Evolutionary conservation across 2,329 filamentous ascomycete genomes (phyloP).

Genomic region (Monilinia aucupariae): DNA sequence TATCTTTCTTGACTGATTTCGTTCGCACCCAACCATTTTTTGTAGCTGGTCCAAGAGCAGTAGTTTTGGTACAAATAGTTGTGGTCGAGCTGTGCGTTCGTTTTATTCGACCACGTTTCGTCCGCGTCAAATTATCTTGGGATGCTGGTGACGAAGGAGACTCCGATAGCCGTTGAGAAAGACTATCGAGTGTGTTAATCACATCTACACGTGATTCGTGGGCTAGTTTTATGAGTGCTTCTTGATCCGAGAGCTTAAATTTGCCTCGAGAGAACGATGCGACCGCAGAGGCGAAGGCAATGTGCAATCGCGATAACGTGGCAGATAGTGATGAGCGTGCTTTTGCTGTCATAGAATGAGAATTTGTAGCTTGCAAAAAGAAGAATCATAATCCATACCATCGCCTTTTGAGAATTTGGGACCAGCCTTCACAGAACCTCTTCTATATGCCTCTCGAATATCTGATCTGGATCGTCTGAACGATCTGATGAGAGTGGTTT

Average conservation of each 20-base stretch:
- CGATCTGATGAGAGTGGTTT: constrained; percentile 38
- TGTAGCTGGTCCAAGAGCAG: constrained; percentile 27
- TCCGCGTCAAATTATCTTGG: neutral
- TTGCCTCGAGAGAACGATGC: constrained; percentile 36
- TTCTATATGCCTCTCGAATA: constrained; percentile 42
- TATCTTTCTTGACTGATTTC: constrained; percentile 3
- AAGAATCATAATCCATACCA: constrained; percentile 36
- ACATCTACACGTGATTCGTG: constrained; percentile 45
- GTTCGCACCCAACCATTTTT: constrained; percentile 25
- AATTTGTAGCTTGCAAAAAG: neutral
- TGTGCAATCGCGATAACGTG: constrained; percentile 42
- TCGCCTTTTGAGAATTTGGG: constrained; percentile 44
- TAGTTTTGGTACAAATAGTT: neutral
- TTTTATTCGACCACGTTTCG: neutral
- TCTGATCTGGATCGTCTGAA: constrained; percentile 30
- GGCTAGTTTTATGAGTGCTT: constrained; percentile 44
- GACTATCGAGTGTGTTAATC: constrained; percentile 44
- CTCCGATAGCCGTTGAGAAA: constrained; percentile 38
- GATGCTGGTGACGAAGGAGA: constrained; percentile 21
- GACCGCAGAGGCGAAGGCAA: constrained; percentile 40
- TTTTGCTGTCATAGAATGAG: constrained; percentile 24
- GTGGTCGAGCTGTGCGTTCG: neutral
- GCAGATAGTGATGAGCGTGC: constrained; percentile 29
- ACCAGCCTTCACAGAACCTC: constrained; percentile 40
- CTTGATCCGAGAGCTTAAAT: constrained; percentile 41